Conservation (phyloP, 2,329 filamentous ascomycete species). For the Sclerotinia trifoliorum region DNA sequence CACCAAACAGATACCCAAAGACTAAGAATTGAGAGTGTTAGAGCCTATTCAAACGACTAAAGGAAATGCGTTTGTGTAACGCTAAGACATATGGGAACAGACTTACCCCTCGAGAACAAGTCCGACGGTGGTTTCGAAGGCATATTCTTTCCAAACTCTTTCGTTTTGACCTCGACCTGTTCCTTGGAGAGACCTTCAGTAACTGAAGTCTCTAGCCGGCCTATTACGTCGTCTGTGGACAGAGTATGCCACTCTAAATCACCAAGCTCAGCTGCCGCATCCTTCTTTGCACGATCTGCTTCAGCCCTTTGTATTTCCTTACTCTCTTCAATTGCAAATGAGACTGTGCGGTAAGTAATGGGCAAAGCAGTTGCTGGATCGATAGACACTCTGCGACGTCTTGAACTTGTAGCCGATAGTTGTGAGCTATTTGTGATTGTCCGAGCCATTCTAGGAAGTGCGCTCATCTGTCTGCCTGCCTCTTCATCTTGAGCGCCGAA, state of each 20-base stretch:
- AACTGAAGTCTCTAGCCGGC: constrained; percentile 55
- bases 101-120: constrained; percentile 47
- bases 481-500: constrained; percentile 25
- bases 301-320: constrained; percentile 47
- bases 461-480: not conserved
- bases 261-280: constrained; percentile 53
- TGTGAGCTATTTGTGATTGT: constrained; percentile 28
- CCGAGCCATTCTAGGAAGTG: constrained; percentile 22
- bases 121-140: constrained; percentile 63
- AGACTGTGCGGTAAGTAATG: constrained; percentile 54
- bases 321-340: constrained; percentile 56
- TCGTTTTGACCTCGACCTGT: constrained; percentile 52
- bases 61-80: not conserved
- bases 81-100: not conserved
- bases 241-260: constrained; percentile 67
- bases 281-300: constrained; percentile 43
- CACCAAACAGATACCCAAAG: constrained; percentile 70
- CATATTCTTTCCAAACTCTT: constrained; percentile 64
- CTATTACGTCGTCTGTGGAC: constrained; percentile 54
- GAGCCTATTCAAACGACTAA: not conserved
- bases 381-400: constrained; percentile 34
- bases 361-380: constrained; percentile 46
- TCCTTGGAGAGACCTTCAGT: constrained; percentile 57
- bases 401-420: constrained; percentile 25
- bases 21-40: constrained; percentile 37